A percentile compares a stretch with the other conserved stretches of the same genome.
phyloP scores from a whole-genome alignment of 495 filamentous ascomycete species.

The Xylaria intraflava region DNA sequence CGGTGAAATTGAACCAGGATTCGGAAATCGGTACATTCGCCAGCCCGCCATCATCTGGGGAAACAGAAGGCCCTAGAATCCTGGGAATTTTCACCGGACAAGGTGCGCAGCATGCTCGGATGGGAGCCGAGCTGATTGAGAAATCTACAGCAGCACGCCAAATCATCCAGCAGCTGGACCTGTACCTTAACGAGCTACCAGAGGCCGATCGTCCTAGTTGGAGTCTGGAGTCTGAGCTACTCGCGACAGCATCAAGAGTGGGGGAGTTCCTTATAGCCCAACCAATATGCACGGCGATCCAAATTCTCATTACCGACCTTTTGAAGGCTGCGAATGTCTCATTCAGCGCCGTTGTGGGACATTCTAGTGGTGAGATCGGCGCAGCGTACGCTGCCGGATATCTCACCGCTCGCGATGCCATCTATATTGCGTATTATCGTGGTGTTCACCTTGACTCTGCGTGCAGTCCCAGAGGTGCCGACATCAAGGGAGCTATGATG shows the following conservation, averaged over 20 bases:
- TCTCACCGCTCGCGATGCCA: not conserved
- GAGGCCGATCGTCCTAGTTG: not conserved
- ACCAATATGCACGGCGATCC: not conserved
- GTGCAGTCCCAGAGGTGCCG: not conserved
- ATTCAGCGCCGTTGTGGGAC: too few relatives aligned
- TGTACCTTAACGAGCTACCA: not conserved
- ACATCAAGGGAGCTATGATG: not conserved
- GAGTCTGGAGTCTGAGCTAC: not conserved
- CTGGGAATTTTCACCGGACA: constrained; percentile 24
- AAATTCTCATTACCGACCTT: too few relatives aligned
- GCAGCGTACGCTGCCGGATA: not conserved
- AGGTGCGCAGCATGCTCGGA: constrained; percentile 18
- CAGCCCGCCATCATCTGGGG: not conserved
- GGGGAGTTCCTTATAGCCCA: not conserved
- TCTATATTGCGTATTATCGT: not conserved
- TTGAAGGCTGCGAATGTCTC: too few relatives aligned
- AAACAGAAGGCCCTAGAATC: not conserved
- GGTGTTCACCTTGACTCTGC: not conserved
- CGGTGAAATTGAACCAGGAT: too few relatives aligned
- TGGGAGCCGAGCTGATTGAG: constrained; percentile 10
- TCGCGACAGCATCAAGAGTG: not conserved
- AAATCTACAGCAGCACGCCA: not conserved
- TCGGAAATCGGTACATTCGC: too few relatives aligned
- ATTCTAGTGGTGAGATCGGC: too few relatives aligned
- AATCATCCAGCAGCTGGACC: not conserved